Evolutionary conservation across 2,329 filamentous ascomycete species (phyloP).

Genomic region (Diaporthe citriasiana): DNA sequence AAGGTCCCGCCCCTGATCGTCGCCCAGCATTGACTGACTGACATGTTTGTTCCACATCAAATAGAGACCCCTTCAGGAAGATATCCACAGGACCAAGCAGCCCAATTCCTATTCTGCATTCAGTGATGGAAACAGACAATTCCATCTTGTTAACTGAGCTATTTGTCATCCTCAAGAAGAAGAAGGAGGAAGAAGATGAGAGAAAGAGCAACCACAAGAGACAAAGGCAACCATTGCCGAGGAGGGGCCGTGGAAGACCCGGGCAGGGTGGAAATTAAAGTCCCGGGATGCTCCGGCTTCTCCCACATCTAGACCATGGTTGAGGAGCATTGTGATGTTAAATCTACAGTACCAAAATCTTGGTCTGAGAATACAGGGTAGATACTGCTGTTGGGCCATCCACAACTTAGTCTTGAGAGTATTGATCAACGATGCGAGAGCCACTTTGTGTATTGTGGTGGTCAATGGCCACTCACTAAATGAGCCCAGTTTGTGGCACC

Average conservation of each 20-base stretch:
- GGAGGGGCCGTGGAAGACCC: slow-evolving; percentile 8
- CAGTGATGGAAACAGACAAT: neutral
- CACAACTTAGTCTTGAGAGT: neutral
- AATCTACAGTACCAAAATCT: neutral
- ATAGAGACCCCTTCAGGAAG: neutral
- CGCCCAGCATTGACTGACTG: slow-evolving; percentile 15
- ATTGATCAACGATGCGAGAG: neutral
- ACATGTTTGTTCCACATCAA: slow-evolving; percentile 21
- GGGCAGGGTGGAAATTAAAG: slow-evolving; percentile 27
- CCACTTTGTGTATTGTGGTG: neutral
- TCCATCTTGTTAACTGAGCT: neutral
- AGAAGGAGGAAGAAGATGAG: neutral
- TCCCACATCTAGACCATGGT: slow-evolving; percentile 2
- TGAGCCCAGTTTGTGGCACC: no score
- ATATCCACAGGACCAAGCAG: neutral
- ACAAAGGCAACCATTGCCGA: neutral
- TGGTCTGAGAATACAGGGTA: neutral
- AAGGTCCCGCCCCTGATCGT: slow-evolving; percentile 28
- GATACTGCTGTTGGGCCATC: neutral
- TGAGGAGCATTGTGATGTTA: neutral
- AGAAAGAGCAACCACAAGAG: neutral
- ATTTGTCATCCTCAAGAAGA: neutral
- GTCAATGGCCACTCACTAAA: neutral
- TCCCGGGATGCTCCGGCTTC: slow-evolving; percentile 27
- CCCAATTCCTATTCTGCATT: neutral